phyloP scores from a whole-genome alignment of 2,329 filamentous ascomycete genomes.

The Penicillium sp. region DNA sequence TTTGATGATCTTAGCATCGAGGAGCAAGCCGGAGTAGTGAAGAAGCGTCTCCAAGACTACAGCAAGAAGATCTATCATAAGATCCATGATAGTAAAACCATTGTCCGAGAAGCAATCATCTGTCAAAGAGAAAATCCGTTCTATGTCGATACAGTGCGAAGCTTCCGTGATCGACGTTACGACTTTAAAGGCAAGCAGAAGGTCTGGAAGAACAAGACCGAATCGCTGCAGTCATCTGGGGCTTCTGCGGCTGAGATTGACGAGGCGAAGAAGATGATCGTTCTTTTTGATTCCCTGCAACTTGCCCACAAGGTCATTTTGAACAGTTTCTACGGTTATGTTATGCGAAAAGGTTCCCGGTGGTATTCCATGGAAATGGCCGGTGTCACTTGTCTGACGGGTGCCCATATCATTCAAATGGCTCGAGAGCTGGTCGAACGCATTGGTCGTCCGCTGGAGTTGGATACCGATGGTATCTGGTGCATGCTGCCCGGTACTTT shows the following conservation, averaged over 20 bases:
- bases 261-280: constrained; percentile 97
- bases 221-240: constrained; percentile 79
- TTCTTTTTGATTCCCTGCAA: constrained; percentile 93
- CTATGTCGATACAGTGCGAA: constrained; percentile 93
- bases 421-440: constrained; percentile 91
- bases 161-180: constrained; percentile 95
- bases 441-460: constrained; percentile 86
- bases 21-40: constrained; percentile 78
- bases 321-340: constrained; percentile 98
- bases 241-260: constrained; percentile 78
- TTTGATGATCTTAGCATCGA: constrained; percentile 82
- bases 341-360: constrained; percentile 97
- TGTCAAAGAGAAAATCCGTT: constrained; percentile 98
- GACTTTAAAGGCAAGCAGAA: constrained; percentile 99
- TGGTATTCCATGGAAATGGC: constrained; percentile 99
- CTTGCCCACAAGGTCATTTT: constrained; percentile 98
- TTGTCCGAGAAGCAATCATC: constrained; percentile 93
- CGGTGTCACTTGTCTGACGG: constrained; percentile 94
- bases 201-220: constrained; percentile 97
- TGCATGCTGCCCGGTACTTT: constrained; percentile 97
- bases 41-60: constrained; percentile 88
- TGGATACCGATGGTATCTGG: constrained; percentile 99
- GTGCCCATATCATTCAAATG: constrained; percentile 95
- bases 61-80: constrained; percentile 99
- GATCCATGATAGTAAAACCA: constrained; percentile 91